Conservation (phyloP, 208 protist genomes). For the Novymonas esmeraldas region DNA sequence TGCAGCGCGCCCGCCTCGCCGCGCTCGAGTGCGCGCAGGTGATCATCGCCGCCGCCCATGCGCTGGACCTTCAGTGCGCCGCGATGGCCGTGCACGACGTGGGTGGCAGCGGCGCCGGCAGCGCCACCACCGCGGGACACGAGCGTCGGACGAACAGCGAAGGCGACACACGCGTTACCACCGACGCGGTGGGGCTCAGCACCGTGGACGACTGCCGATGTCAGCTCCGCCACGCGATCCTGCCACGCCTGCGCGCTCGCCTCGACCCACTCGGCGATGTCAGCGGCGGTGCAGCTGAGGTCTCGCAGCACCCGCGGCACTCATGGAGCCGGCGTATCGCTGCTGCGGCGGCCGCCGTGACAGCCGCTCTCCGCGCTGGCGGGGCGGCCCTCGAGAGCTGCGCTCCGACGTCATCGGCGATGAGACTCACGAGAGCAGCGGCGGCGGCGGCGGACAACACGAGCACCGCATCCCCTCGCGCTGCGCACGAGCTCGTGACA, state of each 20-base stretch:
- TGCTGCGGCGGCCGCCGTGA: background rate
- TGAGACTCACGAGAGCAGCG: no score
- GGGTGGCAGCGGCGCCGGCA: background rate
- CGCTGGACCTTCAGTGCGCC: conserved; percentile 20
- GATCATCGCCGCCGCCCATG: conserved; percentile 11
- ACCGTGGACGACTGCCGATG: conserved; percentile 3
- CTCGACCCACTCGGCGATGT: background rate
- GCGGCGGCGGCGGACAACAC: no score
- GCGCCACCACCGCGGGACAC: no score
- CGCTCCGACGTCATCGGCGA: background rate
- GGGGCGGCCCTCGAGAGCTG: background rate
- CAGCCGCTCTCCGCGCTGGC: background rate
- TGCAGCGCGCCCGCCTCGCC: conserved; percentile 13
- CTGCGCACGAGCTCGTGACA: background rate
- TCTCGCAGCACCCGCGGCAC: no score
- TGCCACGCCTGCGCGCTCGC: background rate
- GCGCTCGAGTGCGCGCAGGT: conserved; percentile 30
- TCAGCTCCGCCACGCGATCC: background rate
- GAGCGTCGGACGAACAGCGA: no score
- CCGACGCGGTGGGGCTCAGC: no score
- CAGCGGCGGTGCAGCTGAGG: background rate
- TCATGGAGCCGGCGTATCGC: no score
- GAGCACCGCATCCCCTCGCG: background rate
- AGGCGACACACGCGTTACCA: no score
- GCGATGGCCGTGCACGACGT: conserved; percentile 1